Base-by-base conservation (phyloP, 1,284 basidiomycete species). In the Mycosarcoma mackinlayi region DNA sequence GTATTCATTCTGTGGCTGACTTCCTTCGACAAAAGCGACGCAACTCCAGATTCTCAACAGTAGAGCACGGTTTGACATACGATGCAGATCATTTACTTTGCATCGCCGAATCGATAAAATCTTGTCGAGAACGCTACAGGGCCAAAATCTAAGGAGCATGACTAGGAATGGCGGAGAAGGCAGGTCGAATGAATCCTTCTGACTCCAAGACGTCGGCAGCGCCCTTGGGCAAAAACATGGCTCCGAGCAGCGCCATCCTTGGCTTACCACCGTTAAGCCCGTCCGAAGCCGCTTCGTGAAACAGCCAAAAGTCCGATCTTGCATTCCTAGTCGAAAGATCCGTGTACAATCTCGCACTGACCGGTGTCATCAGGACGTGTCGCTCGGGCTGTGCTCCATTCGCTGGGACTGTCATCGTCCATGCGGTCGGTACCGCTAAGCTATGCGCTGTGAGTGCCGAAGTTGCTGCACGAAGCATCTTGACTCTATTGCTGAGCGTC, bases 191-290 rank as follows among this genome's bases (percentile, higher is more conserved):
- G 18, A 19, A 19, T 6, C 24, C 16, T 6, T 25, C 14, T 4
- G 3, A 1, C 18, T 24, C 2, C 31, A 55, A 14, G 21, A 21
- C 0, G 6, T 19, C 9, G 3, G n/a, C 8, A 14, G 37, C 53
- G 18, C 27, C n/a, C 13, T 25, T 40, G 2, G 53, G 53, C 18
- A 55, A 24, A 16, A 47, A 55, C 38, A 46, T 35, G 30, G 30
- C 53, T 11, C 53, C 53, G 25, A 55, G 53, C 27, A 55, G 16
- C 18, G 24, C 24, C 24, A 52, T 11, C 10, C 23, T 21, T 6
- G 31, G 40, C n/a, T 4, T 8, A 2, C 6, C 6, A 4, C 1
- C 2, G 2, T 27, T 1, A 0, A 2, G 3, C 1, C 5, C 3
- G 11, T 52, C 40, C 6, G 23, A 0, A 0, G 27, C 10, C 1